A percentile compares a stretch with the other conserved stretches of the same genome.
Conservation (phyloP, 805 yeast species). For the Hanseniaspora mollemarum region DNA sequence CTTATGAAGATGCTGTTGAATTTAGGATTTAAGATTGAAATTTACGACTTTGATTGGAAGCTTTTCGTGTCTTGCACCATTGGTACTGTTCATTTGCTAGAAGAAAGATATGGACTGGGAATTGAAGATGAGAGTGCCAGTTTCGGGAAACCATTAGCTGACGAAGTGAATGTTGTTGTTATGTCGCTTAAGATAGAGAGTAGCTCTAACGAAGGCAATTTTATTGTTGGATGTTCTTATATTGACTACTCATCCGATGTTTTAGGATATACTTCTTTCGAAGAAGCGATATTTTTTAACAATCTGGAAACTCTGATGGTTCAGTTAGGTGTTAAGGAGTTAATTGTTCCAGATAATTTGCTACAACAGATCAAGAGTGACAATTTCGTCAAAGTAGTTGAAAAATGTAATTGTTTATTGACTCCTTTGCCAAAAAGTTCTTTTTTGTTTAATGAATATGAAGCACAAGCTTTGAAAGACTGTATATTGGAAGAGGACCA, state of each 20-base stretch:
- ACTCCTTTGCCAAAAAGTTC: constrained; percentile 48
- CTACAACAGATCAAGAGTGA: constrained; percentile 34
- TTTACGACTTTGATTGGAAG: constrained; percentile 59
- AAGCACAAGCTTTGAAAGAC: constrained; percentile 56
- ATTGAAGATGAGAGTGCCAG: background rate
- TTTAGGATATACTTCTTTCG: constrained; percentile 74
- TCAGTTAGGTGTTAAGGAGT: constrained; percentile 83
- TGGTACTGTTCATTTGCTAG: constrained; percentile 1
- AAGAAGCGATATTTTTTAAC: constrained; percentile 67
- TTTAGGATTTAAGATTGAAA: constrained; percentile 64
- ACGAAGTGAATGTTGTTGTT: constrained; percentile 30
- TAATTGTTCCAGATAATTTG: constrained; percentile 43
- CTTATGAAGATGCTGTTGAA: constrained; percentile 58
- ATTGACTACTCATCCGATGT: constrained; percentile 56
- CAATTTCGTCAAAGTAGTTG: constrained; percentile 60
- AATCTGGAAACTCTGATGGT: constrained; percentile 76
- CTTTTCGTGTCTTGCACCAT: constrained; percentile 22
- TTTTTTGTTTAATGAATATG: constrained; percentile 57
- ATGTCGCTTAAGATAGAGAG: constrained; percentile 27
- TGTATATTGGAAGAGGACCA: constrained; percentile 43
- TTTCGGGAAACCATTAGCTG: constrained; percentile 23
- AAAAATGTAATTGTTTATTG: constrained; percentile 64
- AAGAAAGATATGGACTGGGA: constrained; percentile 1
- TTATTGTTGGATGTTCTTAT: constrained; percentile 65
- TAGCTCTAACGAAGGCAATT: constrained; percentile 23